A percentile compares a stretch with the other conserved stretches of the same genome.
Evolutionary conservation across 441 rosid species (phyloP).

Genomic region (Metrosideros polymorpha): DNA sequence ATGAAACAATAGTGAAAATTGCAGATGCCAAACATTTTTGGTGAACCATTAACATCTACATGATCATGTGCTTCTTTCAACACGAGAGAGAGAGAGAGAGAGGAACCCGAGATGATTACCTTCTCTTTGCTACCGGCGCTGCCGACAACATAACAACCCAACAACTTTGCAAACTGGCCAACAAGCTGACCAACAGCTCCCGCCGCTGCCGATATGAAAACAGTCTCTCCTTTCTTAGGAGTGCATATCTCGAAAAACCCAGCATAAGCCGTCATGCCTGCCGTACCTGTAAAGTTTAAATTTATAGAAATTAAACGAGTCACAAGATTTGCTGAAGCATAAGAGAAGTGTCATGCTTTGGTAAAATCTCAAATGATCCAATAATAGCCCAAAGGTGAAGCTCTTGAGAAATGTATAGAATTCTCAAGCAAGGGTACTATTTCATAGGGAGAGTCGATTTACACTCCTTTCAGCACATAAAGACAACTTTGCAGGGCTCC

Average conservation of each 20-base stretch:
- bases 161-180: slow-evolving; percentile 46
- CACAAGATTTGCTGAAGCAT: not conserved
- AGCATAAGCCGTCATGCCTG: slow-evolving; percentile 38
- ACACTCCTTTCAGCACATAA: not conserved
- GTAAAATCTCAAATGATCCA: not conserved
- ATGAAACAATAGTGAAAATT: not conserved
- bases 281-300: slow-evolving; percentile 18
- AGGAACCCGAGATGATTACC: slow-evolving; percentile 3
- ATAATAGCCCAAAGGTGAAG: not conserved
- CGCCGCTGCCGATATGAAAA: slow-evolving; percentile 34
- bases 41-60: not conserved
- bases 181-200: slow-evolving; percentile 55
- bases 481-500: not conserved
- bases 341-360: not conserved
- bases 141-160: slow-evolving; percentile 53
- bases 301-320: not conserved
- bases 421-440: not conserved
- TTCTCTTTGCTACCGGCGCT: slow-evolving; percentile 41
- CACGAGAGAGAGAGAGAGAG: not conserved
- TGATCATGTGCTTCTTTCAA: not conserved
- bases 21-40: not conserved
- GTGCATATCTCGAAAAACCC: slow-evolving; percentile 33
- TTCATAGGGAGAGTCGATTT: not conserved
- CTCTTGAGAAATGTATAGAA: not conserved
- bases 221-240: slow-evolving; percentile 31